Evolutionary conservation across 495 filamentous ascomycete species (phyloP), one percentile per base, ranked within the genome.

Genomic region (Aspergillus campestris): DNA sequence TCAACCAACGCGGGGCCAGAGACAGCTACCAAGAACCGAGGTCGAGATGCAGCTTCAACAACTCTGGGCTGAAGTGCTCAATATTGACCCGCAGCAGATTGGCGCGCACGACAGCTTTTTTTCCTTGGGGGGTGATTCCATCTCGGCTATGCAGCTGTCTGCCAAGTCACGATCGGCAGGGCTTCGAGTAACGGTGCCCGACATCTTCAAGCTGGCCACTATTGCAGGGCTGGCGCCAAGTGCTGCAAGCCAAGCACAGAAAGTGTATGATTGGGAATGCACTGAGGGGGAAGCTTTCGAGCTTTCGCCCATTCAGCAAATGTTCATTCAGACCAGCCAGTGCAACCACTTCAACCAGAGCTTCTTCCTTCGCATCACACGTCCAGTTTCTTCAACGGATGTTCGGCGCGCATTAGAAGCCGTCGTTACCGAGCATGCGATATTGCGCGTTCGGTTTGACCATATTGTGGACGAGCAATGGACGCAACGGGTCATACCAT

Each of bases 101-200:
- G 59, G 61, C 4, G 52, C 70, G 5, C 59, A 68, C 18, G 70
- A 74, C 45, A 66, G 59, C 49, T 80, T 81, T 51, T 72, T 78
- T 60, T 57, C 60, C 24, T 65, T 76, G 14, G 78, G 77, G 2
- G 78, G 77, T 10, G 76, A 80, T 50, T 79, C 76, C 6, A 71
- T 81, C 41, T 56, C 61, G 8, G 75, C 78, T 8, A 81, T 81
- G 66, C 73, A 72, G 58, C 46, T 79, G 3, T 70, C 73, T 0
- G 66, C 67, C 1, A 60, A 65, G 45, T 61, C 62, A n/a, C 42
- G 58, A 8, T 47, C 50, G 5, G 50, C 63, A 13, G 61, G 64
- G 6, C 33, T 73, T 12, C 46, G 60, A 7, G 12, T 76, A 12
- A 70, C 63, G 0, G 69, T 75, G 1, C 60, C 57, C 0, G 58